phyloP scores from a whole-genome alignment of 2,329 filamentous ascomycete species.

The Neonectria ditissima region DNA sequence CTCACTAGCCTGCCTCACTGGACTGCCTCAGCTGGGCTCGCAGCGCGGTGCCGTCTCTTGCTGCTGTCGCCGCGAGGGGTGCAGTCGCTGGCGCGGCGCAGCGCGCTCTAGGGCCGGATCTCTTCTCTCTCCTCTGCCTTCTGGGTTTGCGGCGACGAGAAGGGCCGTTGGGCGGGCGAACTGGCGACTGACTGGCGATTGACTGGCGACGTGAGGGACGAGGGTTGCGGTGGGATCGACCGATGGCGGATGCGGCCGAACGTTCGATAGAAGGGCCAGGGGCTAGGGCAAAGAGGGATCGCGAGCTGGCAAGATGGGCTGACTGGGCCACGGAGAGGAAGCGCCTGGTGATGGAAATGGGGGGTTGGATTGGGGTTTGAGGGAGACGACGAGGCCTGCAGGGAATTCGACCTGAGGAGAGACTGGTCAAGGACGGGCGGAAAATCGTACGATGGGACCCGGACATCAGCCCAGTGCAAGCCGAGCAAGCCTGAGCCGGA shows the following conservation, averaged over 20 bases:
- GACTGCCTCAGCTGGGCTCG: too few relatives aligned
- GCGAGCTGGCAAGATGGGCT: conserved; percentile 42
- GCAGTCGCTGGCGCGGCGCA: conserved; percentile 21
- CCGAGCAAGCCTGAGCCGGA: conserved; percentile 25
- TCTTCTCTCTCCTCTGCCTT: not conserved
- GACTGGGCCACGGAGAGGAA: conserved; percentile 36
- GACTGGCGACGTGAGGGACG: conserved; percentile 15
- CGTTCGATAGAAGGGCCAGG: conserved; percentile 38
- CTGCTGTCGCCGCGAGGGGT: conserved; percentile 16
- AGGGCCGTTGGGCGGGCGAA: not conserved
- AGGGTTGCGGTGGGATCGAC: conserved; percentile 37
- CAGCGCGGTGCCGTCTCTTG: conserved; percentile 2
- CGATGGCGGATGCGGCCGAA: conserved; percentile 46
- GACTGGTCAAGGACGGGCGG: conserved; percentile 32
- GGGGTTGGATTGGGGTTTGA: conserved; percentile 31
- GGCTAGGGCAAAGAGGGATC: conserved; percentile 35
- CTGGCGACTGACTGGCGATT: not conserved
- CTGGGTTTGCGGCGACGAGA: conserved; percentile 3
- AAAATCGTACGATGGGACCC: conserved; percentile 50
- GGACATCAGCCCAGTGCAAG: conserved; percentile 47
- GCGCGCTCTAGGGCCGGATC: conserved; percentile 16
- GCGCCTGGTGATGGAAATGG: conserved; percentile 40
- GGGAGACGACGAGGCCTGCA: conserved; percentile 39
- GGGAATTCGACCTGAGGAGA: conserved; percentile 45
- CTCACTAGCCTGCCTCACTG: too few relatives aligned